These are phyloP conservation scores for Vanrija sp. DNA, from an alignment of 1,284 basidiomycete genomes.

Conservation along the genomic window DNA sequence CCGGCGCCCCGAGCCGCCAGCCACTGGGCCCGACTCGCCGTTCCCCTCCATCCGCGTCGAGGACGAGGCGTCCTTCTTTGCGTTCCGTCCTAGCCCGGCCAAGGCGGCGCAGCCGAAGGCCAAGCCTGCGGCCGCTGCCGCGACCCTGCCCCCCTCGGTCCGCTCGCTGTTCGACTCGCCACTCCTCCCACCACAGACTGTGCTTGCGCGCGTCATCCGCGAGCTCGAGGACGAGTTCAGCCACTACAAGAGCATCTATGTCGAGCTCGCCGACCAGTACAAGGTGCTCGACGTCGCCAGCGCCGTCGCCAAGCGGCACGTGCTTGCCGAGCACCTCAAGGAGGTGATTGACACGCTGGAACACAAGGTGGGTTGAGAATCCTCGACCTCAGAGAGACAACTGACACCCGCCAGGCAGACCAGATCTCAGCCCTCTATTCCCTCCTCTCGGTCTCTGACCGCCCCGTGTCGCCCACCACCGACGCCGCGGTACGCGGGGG, in stretches of 20 bases:
- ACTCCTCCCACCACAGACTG: constrained; percentile 71
- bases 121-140: neutral
- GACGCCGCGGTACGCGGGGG: neutral
- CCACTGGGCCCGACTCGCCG: constrained; percentile 53
- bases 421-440: constrained; percentile 82
- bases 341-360: constrained; percentile 87
- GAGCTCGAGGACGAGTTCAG: constrained; percentile 87
- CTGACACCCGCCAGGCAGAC: constrained; percentile 60
- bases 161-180: constrained; percentile 56
- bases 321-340: constrained; percentile 74
- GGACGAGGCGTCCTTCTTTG: constrained; percentile 73
- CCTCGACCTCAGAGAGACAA: neutral
- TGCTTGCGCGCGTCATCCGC: constrained; percentile 68
- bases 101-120: neutral
- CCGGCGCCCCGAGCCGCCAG: neutral
- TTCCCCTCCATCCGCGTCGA: constrained; percentile 76
- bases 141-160: constrained; percentile 39
- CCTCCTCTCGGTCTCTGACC: constrained; percentile 66
- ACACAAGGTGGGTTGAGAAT: constrained; percentile 60
- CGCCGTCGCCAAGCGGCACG: constrained; percentile 70
- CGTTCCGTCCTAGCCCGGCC: constrained; percentile 48
- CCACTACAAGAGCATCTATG: constrained; percentile 86
- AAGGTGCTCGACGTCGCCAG: constrained; percentile 76
- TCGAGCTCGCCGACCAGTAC: constrained; percentile 84
- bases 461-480: constrained; percentile 16